phyloP scores from a whole-genome alignment of 2,329 filamentous ascomycete genomes.

The Cytospora leucostoma region DNA sequence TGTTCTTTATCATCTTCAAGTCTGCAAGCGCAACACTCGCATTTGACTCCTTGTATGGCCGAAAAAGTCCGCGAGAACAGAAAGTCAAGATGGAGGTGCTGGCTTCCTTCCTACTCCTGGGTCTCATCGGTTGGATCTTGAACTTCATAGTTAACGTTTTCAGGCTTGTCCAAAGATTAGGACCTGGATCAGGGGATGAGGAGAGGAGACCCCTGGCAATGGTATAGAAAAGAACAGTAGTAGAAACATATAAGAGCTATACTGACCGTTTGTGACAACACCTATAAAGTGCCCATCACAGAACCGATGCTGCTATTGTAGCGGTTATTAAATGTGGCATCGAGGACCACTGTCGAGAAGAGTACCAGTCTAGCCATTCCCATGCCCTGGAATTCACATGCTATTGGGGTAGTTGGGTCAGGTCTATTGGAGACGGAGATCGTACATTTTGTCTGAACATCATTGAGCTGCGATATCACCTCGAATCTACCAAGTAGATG shows the following conservation, averaged over 20 bases:
- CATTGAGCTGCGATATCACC: too few relatives aligned
- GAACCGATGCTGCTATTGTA: too few relatives aligned
- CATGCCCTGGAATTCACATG: too few relatives aligned
- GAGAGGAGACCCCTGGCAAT: constrained; percentile 14
- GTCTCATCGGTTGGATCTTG: constrained; percentile 83
- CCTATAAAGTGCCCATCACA: too few relatives aligned
- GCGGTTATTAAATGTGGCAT: too few relatives aligned
- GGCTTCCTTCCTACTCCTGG: constrained; percentile 76
- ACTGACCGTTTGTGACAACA: not conserved
- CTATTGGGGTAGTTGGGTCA: too few relatives aligned
- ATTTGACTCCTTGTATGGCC: constrained; percentile 76
- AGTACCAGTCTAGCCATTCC: too few relatives aligned
- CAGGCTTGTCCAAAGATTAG: constrained; percentile 64
- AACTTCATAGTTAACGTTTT: constrained; percentile 88
- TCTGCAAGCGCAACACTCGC: constrained; percentile 89
- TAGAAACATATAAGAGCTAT: not conserved
- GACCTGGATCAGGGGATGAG: constrained; percentile 56
- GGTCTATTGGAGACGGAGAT: too few relatives aligned
- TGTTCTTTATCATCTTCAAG: constrained; percentile 97
- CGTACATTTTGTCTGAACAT: too few relatives aligned
- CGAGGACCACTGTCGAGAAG: too few relatives aligned
- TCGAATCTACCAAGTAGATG: too few relatives aligned
- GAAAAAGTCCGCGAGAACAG: constrained; percentile 35
- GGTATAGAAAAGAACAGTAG: not conserved
- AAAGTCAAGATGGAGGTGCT: constrained; percentile 54